Evolutionary conservation across 176 grass and related monocot genomes (phyloP), one percentile per base, ranked within the genome.

Genomic region (Luzula sylvatica): DNA sequence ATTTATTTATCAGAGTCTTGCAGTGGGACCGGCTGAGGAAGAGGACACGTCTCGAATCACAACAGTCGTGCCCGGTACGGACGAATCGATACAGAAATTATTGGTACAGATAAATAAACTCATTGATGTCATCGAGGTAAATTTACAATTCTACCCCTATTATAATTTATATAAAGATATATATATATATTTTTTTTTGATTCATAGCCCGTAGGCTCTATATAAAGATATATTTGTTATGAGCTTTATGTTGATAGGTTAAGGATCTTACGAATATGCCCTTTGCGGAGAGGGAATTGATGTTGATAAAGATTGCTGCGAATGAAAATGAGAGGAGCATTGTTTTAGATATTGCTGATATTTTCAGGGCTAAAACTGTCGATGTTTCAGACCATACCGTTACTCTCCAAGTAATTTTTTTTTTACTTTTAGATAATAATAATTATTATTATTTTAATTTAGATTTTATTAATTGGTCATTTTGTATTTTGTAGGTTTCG

Each of bases 361-460:
- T 87, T 75, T 82, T 87, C 39, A 54, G 74, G 29, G 83, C 83
- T 39, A 73, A 66, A 48, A 68, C 65, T 52, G 83, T 87, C 43
- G 83, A 87, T 74, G 66, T 82, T 55, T 87, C 83, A 15, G 83
- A 78, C 56, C 83, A 87, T 56, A 87, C 83, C 26, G 51, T 87
- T 61, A 87, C 83, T n/a, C 78, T 87, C 38, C 69, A 78, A 77
- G 83, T 87, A 71, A 20, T 24, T 23, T 6, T 5, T 5, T 17
- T 62, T 43, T 23, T 15, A 32, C 11, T 35, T 46, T 26, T 26
- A 21, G 29, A 26, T 54, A 54, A 29, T 4, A 5, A 42, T 50
- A 52, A 21, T 38, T 15, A 13, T 38, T 42, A 7, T 5, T 65
- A 50, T 47, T 38, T 42, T 35, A 25, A 58, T 3, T 24, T 7